Evolutionary conservation across 768 basidiomycete genomes (phyloP), one percentile per base, ranked within the genome.

Genomic region (Multifurca ochricompacta): DNA sequence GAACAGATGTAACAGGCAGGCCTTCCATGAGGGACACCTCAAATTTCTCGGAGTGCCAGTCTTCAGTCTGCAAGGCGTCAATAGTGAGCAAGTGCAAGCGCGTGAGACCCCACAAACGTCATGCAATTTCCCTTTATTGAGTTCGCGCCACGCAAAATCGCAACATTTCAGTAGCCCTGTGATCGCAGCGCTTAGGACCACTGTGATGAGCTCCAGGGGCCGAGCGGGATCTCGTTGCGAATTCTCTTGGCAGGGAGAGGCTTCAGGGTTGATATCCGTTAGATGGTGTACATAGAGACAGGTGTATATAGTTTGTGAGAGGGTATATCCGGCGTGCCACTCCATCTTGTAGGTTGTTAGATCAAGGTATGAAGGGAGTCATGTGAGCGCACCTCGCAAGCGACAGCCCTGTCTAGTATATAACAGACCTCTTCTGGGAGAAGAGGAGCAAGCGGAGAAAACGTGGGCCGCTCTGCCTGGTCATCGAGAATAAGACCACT

Each of bases 21-120:
- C 76, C 74, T 68, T 93, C 87, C 9, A 83, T 73, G 4, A 94
- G 71, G 0, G 82, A 79, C 0, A 94, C 75, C 18, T 91, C 91
- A 62, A 83, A 86, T 69, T 92, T 93, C 59, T 96, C 92, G 53
- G 85, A 77, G 66, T 91, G 88, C 83, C 88, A 91, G 62, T 92
- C 90, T 73, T 92, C 91, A 56, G 79, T 74, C 90, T 91, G 66
- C 54, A 47, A 43, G 42, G 18, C 35, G 53, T 65, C 56, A 59
- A 42, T 11, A 59, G 43, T 60, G 50, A 44, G 48, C 48, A 44
- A 56, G 40, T 9, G 16, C 31, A 34, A 43, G 48, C 30, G 49
- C 31, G 56, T 36, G 45, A 30, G 46, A 44, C 23, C 60, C 28
- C 58, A 56, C 54, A 63, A 62, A 91, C 91, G 71, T 97, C 93